A percentile compares a stretch with the other conserved stretches of the same genome.
Conservation (phyloP, 2,329 filamentous ascomycete genomes). For the Colletotrichum filicis region DNA sequence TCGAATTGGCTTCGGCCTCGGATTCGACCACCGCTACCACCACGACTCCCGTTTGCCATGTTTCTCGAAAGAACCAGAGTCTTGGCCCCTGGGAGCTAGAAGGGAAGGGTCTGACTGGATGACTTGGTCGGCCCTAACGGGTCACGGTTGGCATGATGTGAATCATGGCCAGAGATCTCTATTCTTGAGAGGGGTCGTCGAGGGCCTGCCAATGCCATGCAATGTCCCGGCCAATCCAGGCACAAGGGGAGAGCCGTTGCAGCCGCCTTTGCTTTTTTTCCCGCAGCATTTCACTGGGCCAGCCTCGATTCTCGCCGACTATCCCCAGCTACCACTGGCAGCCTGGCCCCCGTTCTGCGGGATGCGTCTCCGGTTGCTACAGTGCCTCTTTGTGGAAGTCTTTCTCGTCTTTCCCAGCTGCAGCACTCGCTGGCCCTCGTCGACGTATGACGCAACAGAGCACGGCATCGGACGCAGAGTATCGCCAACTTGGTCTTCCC, state of each 20-base stretch:
- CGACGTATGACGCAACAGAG: constrained; percentile 34
- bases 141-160: constrained; percentile 9
- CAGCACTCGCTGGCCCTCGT: neutral
- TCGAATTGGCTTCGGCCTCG: constrained; percentile 7
- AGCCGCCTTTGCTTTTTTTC: constrained; percentile 11
- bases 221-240: constrained; percentile 18
- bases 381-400: neutral
- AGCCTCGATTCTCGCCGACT: neutral
- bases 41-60: neutral
- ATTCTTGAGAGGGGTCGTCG: neutral
- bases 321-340: neutral
- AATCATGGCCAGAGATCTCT: neutral
- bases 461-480: constrained; percentile 19
- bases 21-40: neutral
- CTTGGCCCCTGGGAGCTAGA: neutral
- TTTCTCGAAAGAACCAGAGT: neutral
- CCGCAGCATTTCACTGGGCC: neutral
- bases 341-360: neutral
- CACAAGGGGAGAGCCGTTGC: constrained; percentile 23
- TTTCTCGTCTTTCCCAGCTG: neutral
- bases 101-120: neutral
- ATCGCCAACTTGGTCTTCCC: constrained; percentile 25
- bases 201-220: constrained; percentile 7
- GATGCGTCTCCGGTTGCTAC: neutral
- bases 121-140: neutral